Base-by-base conservation (phyloP, 148 eudicot genomes). In the Rhododendron simsii region DNA sequence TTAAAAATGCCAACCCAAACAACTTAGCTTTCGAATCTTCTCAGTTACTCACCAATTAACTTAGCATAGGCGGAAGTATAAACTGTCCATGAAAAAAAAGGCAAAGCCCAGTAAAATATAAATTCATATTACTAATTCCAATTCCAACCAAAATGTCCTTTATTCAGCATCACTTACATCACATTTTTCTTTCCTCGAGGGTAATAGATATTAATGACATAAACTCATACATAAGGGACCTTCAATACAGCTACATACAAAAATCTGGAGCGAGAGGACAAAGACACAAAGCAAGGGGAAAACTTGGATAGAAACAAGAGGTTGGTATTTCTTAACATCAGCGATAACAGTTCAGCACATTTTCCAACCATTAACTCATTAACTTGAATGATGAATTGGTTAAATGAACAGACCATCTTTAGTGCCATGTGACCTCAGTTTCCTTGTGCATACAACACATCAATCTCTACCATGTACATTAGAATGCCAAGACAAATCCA, bases 401-500 rank as follows among this genome's bases (percentile, higher is more conserved):
- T 18, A 18, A 37, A 75, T 67, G 26, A 84, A 53, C 86, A 82
- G 28, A 63, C 9, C 75, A 82, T 63, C 35, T 82, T 55, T 4
- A 5, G 13, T 84, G 10, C 78, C 85, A 28, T 47, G 59, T 9
- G 69, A 51, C 48, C 47, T 28, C 20, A 41, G 26, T 51, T 84
- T 73, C 48, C 41, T 7, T 7, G 78, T 20, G 20, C 39, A 14
- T 33, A 51, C 50, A 73, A 48, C 21, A 39, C 21, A 84, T 11
- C 48, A 50, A 15, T 73, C 18, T 23, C 23, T 76, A 55, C 81
- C 71, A 23, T 28, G 11, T 26, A 71, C 79, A 75, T 53, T 50
- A 53, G 65, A 26, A 21, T 37, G 51, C 69, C 69, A 84, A 78
- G 48, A 84, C 51, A 84, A 21, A 77, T 59, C 71, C 41, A 85